Conservation (phyloP, 768 basidiomycete species). For the Leccinum truebloodii region DNA sequence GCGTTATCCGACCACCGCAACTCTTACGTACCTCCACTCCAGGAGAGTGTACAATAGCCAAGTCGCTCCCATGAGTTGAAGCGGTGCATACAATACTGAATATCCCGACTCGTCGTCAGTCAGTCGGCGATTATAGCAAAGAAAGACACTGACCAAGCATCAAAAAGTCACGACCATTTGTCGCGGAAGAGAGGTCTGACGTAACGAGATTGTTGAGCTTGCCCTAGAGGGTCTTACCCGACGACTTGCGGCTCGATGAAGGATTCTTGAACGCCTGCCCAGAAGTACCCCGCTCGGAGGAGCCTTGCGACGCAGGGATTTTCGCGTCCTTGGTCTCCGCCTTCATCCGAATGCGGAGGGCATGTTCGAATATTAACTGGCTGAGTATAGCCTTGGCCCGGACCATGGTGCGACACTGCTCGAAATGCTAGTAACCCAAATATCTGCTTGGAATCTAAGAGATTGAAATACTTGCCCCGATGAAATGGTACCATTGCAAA, state of each 20-base stretch:
- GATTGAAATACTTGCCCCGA: not conserved
- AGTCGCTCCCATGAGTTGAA: slow-evolving; percentile 1
- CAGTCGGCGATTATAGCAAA: not conserved
- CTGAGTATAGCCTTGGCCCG: slow-evolving; percentile 1
- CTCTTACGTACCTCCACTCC: not conserved
- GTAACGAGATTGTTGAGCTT: slow-evolving; percentile 6
- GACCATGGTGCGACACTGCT: slow-evolving; percentile 2
- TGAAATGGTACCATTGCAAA: slow-evolving; percentile 3
- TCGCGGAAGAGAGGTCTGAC: slow-evolving; percentile 1
- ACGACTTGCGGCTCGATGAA: not conserved
- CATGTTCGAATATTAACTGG: slow-evolving; percentile 5
- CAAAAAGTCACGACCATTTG: slow-evolving; percentile 4
- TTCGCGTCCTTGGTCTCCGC: not conserved
- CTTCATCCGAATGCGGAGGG: slow-evolving; percentile 4
- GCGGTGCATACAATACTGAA: not conserved
- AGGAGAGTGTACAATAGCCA: slow-evolving; percentile 6
- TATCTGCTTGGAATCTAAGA: not conserved
- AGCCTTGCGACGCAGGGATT: not conserved
- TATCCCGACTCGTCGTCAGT: not conserved
- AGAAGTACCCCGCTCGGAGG: not conserved
- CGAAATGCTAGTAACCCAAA: not conserved
- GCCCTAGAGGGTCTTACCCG: not conserved
- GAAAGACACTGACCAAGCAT: not conserved
- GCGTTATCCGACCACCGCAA: too few species aligned
- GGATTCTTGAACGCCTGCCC: not conserved